A percentile compares a stretch with the other conserved stretches of the same genome.
These are phyloP conservation scores for Xylaria scruposa DNA, from an alignment of 495 filamentous ascomycete species.

Conservation along the genomic window DNA sequence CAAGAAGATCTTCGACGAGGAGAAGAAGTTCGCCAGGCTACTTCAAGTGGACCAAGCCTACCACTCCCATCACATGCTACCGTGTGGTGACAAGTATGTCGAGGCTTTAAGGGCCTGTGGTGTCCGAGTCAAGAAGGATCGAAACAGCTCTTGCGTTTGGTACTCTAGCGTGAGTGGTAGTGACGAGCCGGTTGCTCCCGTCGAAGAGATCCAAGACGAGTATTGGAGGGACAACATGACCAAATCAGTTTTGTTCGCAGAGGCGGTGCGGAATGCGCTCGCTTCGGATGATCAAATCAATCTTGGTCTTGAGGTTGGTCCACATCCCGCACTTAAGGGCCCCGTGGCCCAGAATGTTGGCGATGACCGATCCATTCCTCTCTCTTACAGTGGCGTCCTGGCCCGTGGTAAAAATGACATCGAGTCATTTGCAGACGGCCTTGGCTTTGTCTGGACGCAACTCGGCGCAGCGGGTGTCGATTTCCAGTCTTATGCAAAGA, in stretches of 20 bases:
- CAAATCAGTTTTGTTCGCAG: slow-evolving; percentile 55
- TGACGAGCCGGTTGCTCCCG: slow-evolving; percentile 26
- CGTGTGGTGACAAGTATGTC: slow-evolving; percentile 42
- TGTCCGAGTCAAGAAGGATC: slow-evolving; percentile 21
- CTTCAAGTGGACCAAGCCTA: slow-evolving; percentile 62
- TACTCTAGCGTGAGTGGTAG: slow-evolving; percentile 34
- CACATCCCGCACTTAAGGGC: slow-evolving; percentile 59
- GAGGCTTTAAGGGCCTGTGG: slow-evolving; percentile 26
- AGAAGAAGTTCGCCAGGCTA: slow-evolving; percentile 48
- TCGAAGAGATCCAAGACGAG: slow-evolving; percentile 26
- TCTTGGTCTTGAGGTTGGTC: slow-evolving; percentile 57
- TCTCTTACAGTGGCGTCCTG: slow-evolving; percentile 39
- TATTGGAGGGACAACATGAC: slow-evolving; percentile 59
- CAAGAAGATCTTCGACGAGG: slow-evolving; percentile 50
- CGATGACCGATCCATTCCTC: slow-evolving; percentile 4
- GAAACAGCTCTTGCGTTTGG: slow-evolving; percentile 40
- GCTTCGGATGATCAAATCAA: slow-evolving; percentile 24
- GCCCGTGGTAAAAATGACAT: slow-evolving; percentile 30
- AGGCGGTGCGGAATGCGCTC: slow-evolving; percentile 45
- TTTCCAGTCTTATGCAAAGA: slow-evolving; percentile 30
- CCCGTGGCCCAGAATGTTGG: slow-evolving; percentile 38
- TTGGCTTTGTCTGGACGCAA: slow-evolving; percentile 45
- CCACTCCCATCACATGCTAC: slow-evolving; percentile 59
- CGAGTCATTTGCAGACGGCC: slow-evolving; percentile 37
- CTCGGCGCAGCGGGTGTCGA: slow-evolving; percentile 24